Evolutionary conservation across 768 basidiomycete genomes (phyloP), one percentile per base, ranked within the genome.

Genomic region (Amanita inopinata): DNA sequence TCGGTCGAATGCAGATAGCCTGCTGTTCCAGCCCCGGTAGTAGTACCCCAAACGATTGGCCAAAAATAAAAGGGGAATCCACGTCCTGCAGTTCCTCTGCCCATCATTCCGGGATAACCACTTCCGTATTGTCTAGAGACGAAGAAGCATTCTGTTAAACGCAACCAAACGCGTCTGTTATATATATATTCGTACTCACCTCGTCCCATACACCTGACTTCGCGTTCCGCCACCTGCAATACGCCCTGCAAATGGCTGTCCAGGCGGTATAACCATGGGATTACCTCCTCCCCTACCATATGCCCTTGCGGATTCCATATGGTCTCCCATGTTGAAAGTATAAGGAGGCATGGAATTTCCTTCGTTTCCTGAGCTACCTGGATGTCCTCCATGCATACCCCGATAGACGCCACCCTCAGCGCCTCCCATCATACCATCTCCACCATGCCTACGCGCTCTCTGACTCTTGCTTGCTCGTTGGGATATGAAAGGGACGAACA

Each of bases 41-140:
- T 48, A 1, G 58, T 58, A 2, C 59, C 61, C 73, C 75, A 81
- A 1, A 67, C 65, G 6, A 82, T 30, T 4, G 80, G 80, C 79
- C 80, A 83, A 60, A 70, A 83, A 47, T 65, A 66, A 46, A 78
- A 83, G 0, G 81, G 81, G 53, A 83, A 82, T 2, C 65, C 65
- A 0, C 67, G 65, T 0, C 69, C 68, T 0, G 48, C 33, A 12
- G 78, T 73, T 10, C 77, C 76, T 3, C 65, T 63, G 5, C 62
- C 61, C 3, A 51, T 18, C 10, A 65, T 18, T 1, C 74, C 73
- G 25, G 78, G 78, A 51, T 82, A 81, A 2, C 80, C 80, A 48
- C 76, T 80, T 5, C 79, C 80, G 46, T 80, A 81, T 3, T 53
- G 46, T 22, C 78, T 80, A 42, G 0, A 41, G 33, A 23, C 37